Evolutionary conservation across 2,329 filamentous ascomycete genomes (phyloP), one percentile per base, ranked within the genome.

Genomic region (Pseudopithomyces chartarum): DNA sequence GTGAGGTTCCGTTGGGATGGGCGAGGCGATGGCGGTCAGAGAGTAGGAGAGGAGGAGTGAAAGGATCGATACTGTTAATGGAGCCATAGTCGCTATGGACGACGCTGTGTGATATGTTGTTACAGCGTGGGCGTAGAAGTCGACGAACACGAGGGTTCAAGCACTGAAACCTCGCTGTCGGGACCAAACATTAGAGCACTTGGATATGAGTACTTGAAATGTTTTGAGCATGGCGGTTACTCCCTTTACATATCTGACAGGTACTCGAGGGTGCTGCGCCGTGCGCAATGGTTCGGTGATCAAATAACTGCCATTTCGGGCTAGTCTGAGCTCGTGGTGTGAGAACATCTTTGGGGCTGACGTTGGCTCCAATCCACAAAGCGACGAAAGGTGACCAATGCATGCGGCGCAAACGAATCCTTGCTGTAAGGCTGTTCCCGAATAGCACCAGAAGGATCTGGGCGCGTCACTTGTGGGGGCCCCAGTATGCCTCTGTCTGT

Each of bases 331-430:
- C 23, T n/a, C 26, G 20, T 26, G 10, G 38, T 45, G 45, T 22
- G 38, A 23, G 23, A 49, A 43, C 44, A 36, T n/a, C 36, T 44
- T 54, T 29, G 34, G 51, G 32, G 56, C 56, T 58, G 56, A 58
- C 56, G 56, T 55, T 54, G 19, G 52, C 39, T 40, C 34, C 42
- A 17, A 26, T 15, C 40, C n/a, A 15, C 17, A 39, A 39, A 43
- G 46, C 38, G 32, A 26, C 38, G 34, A 54, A 33, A 53, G 23
- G 45, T 22, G 39, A 23, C 50, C 55, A 50, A 47, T 34, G 7
- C 19, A 10, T 53, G n/a, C 40, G 20, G 19, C 47, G 20, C 33
- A 6, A n/a, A 20, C 40, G 34, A 10, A 48, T 8, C 19, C 38
- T 20, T 32, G 38, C 17, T 26, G 22, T 26, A 33, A 42, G 38